Conservation (phyloP, 2,329 filamentous ascomycete species). For the Cladosporium sp. region DNA sequence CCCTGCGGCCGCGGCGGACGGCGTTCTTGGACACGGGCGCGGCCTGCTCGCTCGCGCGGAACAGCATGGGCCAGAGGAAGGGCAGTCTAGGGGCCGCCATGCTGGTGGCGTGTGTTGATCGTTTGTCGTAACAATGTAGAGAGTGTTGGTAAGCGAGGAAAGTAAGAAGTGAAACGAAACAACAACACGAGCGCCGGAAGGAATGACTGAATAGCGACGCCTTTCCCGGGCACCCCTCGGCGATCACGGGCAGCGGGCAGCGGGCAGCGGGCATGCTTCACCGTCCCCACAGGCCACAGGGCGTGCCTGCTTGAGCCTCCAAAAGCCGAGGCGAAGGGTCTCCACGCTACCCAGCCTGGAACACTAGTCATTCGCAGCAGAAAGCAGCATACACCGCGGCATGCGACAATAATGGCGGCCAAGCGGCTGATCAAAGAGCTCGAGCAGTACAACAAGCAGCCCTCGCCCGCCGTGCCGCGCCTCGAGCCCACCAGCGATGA, state of each 20-base stretch:
- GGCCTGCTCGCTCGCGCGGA: slow-evolving; percentile 26
- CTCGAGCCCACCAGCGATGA: slow-evolving; percentile 53
- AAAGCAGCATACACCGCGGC: no score
- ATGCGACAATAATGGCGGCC: slow-evolving; percentile 29
- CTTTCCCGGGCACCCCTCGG: slow-evolving; percentile 1
- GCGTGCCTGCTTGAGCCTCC: background rate
- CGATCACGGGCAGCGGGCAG: background rate
- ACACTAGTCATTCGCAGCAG: no score
- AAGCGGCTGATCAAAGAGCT: slow-evolving; percentile 58
- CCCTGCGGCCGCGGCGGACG: slow-evolving; percentile 22
- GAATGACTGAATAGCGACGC: background rate
- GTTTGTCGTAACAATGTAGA: background rate
- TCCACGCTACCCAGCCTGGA: no score
- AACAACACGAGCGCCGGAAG: background rate
- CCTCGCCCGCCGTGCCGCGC: slow-evolving; percentile 51
- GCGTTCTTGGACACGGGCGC: slow-evolving; percentile 18
- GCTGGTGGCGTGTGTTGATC: background rate
- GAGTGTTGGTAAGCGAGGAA: background rate
- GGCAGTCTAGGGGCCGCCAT: slow-evolving; percentile 38
- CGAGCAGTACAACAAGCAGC: slow-evolving; percentile 50
- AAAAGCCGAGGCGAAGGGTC: background rate
- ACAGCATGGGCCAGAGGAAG: slow-evolving; percentile 44
- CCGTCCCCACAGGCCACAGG: background rate
- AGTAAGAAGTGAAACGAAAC: background rate
- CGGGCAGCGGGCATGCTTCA: no score